phyloP scores from a whole-genome alignment of 345 rosid species.

The Melaleuca alternifolia region DNA sequence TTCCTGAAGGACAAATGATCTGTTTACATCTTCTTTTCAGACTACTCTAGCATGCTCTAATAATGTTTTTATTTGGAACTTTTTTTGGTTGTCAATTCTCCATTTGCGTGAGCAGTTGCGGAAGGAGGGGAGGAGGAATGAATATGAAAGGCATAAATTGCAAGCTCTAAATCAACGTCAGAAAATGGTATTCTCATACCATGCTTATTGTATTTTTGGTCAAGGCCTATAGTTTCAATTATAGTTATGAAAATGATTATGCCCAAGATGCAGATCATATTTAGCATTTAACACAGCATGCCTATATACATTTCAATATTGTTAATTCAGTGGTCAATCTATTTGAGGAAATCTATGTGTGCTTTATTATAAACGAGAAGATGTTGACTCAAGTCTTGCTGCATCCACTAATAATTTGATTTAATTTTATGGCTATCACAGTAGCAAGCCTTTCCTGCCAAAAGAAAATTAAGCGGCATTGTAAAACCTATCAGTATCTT shows the following conservation, averaged over 20 bases:
- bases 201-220: not conserved
- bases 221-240: not conserved
- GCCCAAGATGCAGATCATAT: not conserved
- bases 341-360: not conserved
- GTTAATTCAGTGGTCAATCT: not conserved
- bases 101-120: slow-evolving; percentile 39
- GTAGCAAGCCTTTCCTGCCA: not conserved
- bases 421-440: not conserved
- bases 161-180: slow-evolving; percentile 96
- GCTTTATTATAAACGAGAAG: not conserved
- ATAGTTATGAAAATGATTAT: not conserved
- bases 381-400: not conserved
- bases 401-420: not conserved
- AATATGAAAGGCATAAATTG: slow-evolving; percentile 95
- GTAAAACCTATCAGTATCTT: not conserved
- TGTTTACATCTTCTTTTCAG: slow-evolving; percentile 15
- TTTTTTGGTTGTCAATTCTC: not conserved
- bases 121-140: slow-evolving; percentile 95
- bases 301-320: not conserved
- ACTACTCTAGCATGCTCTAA: slow-evolving; percentile 10
- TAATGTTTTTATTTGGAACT: not conserved
- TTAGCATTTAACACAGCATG: not conserved
- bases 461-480: not conserved
- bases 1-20: not conserved
- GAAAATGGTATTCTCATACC: slow-evolving; percentile 51